Conservation (phyloP, 2,329 filamentous ascomycete species). For the Tolypocladium pustulatum region DNA sequence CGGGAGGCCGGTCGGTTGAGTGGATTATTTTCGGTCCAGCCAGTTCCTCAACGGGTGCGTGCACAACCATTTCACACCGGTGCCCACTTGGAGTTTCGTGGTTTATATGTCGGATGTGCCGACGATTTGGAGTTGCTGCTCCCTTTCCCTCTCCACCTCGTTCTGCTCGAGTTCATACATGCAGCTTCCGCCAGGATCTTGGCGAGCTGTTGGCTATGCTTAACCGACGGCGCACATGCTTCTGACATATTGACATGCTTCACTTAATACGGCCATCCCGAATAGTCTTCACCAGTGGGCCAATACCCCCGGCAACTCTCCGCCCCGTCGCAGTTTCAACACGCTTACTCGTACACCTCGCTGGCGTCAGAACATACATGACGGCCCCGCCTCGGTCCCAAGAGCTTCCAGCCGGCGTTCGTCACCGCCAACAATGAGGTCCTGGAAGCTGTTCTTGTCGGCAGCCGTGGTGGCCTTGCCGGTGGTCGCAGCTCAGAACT, state of each 20-base stretch:
- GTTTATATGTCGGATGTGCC: neutral
- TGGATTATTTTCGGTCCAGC: neutral
- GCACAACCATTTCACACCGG: neutral
- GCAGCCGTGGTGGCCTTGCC: neutral
- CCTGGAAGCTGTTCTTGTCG: neutral
- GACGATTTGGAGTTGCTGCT: neutral
- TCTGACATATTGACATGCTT: neutral
- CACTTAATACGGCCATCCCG: neutral
- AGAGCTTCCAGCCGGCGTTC: neutral
- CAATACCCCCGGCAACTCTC: neutral
- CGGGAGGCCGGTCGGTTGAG: neutral
- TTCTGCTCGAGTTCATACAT: neutral
- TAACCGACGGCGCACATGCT: neutral
- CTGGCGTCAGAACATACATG: neutral
- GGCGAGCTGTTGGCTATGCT: neutral
- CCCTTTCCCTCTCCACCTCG: neutral
- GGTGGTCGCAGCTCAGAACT: neutral
- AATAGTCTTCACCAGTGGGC: neutral
- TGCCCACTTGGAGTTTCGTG: neutral
- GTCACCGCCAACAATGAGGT: neutral
- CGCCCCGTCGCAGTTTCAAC: neutral
- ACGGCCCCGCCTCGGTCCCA: neutral
- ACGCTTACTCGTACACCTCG: neutral
- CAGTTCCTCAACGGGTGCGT: neutral
- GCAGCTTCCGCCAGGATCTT: neutral